Evolutionary conservation across 2,329 filamentous ascomycete genomes (phyloP), one percentile per base, ranked within the genome.

Genomic region (Xylaria sp.): DNA sequence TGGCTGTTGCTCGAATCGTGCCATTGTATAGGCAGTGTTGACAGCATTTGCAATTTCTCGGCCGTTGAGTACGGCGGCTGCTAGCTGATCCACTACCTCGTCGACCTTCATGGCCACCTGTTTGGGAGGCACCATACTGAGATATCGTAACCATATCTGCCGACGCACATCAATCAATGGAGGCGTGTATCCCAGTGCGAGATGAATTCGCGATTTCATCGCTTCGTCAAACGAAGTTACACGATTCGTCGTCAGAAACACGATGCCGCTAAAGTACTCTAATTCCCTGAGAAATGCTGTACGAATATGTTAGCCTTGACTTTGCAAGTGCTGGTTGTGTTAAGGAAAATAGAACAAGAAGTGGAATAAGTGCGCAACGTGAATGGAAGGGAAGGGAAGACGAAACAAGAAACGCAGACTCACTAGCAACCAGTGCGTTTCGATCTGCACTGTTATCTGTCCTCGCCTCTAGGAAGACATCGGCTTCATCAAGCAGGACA

Each of bases 181-280:
- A 13, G 71, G 70, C 15, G 58, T 56, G 56, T 77, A 83, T 57
- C 79, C 78, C 0, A 83, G 76, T 18, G 77, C 78, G 12, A 83
- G 75, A 69, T 83, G 80, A 54, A 84, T 80, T 1, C 81, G 76
- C 1, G 82, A 83, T 67, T 79, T 80, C 74, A 83, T 83, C 0
- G 83, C 83, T 18, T 79, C 78, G 64, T 85, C 83, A 57, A 85
- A 81, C 1, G 77, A 71, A 10, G 49, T 67, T 4, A 76, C 74
- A 0, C 76, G 76, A 20, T 84, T 86, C 18, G 83, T 85, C 0
- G 83, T 85, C 15, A 85, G 76, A 72, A 82, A 83, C 7, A 83
- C 75, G 49, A 83, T 80, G 4, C 82, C 83, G 7, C 75, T 72
- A 60, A 82, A 83, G 72, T 82, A 83, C 68, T 83, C 81, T 9